Evolutionary conservation across 805 yeast genomes (phyloP).

Genomic region (Candida xyloterini): DNA sequence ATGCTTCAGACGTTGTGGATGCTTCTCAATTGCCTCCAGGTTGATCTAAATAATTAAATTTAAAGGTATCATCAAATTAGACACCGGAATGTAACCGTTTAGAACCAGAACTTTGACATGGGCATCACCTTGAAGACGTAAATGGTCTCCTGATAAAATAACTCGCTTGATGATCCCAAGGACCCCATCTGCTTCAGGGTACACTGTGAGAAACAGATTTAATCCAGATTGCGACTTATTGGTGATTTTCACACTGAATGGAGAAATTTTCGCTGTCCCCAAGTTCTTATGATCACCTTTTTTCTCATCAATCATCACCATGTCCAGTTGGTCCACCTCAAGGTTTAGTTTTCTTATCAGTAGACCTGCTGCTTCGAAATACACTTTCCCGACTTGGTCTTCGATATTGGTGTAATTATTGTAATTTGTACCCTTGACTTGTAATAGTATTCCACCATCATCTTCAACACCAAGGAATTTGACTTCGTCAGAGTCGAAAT

Average conservation of each 20-base stretch:
- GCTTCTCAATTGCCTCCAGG: constrained; percentile 94
- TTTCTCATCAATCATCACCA: constrained; percentile 27
- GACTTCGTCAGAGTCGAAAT: constrained; percentile 31
- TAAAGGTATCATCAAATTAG: constrained; percentile 31
- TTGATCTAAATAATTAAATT: constrained; percentile 38
- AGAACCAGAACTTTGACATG: constrained; percentile 30
- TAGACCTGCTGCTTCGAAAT: constrained; percentile 36
- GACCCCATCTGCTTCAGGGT: constrained; percentile 34
- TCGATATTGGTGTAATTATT: constrained; percentile 34
- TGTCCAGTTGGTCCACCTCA: constrained; percentile 30
- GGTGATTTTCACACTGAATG: constrained; percentile 33
- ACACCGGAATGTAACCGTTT: constrained; percentile 35
- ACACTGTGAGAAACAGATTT: constrained; percentile 29
- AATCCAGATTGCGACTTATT: constrained; percentile 27
- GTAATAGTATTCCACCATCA: constrained; percentile 32
- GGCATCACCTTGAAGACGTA: constrained; percentile 36
- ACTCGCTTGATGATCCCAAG: constrained; percentile 33
- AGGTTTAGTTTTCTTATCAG: constrained; percentile 28
- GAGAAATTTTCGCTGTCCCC: constrained; percentile 34
- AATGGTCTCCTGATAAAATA: constrained; percentile 30
- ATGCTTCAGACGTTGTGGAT: constrained; percentile 74
- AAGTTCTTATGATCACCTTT: constrained; percentile 24
- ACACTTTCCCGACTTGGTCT: constrained; percentile 20
- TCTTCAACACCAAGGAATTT: constrained; percentile 31
- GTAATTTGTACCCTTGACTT: constrained; percentile 30